phyloP scores from a whole-genome alignment of 108 stramenopile species.

The Pseudonitzschia pungens region DNA sequence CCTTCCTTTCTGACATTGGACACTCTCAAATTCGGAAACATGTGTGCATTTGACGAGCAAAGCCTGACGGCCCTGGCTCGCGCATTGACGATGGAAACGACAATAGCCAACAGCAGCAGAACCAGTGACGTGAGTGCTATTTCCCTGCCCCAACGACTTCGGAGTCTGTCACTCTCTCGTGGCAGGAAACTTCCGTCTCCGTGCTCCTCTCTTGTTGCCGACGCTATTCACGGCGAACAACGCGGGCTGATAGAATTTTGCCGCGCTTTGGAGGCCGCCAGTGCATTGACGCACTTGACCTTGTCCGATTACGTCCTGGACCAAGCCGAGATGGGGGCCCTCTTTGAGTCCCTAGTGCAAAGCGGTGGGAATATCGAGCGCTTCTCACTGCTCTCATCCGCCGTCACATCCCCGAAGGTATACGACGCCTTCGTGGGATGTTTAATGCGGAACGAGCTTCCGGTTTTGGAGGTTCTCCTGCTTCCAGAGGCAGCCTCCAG shows the following conservation, averaged over 20 bases:
- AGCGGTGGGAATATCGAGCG: neutral
- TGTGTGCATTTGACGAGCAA: neutral
- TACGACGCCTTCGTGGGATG: neutral
- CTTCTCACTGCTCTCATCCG: neutral
- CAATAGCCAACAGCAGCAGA: neutral
- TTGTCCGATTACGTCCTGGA: neutral
- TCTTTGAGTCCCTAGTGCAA: neutral
- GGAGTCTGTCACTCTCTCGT: neutral
- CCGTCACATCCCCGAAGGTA: neutral
- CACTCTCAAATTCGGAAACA: neutral
- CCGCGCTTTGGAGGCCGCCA: neutral
- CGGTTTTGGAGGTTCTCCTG: neutral
- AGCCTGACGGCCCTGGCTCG: neutral
- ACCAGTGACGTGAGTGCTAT: neutral
- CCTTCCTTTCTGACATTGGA: neutral
- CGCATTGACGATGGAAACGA: neutral
- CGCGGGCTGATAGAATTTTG: neutral
- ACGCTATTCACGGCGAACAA: neutral
- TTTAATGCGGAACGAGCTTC: neutral
- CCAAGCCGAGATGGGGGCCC: neutral
- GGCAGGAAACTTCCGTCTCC: neutral
- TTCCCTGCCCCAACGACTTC: neutral
- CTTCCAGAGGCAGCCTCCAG: neutral
- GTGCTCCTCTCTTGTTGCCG: neutral
- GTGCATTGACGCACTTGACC: neutral